These are phyloP conservation scores for Persicaria maculosa DNA, from an alignment of 148 eudicot genomes.

Conservation along the genomic window DNA sequence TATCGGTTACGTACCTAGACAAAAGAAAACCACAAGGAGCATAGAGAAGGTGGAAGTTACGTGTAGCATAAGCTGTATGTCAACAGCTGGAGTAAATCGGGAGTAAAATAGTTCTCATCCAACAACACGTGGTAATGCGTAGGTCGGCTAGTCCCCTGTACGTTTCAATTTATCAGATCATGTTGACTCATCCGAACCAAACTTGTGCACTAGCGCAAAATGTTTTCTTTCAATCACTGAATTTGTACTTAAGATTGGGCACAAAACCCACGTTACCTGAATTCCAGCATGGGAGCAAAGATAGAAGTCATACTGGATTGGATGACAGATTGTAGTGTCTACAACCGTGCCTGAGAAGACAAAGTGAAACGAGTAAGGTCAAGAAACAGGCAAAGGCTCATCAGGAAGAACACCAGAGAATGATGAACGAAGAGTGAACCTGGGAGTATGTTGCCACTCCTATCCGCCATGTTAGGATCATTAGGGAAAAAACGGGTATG, in stretches of 20 bases:
- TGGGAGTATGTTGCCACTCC: conserved; percentile 85
- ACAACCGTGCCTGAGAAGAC: conserved; percentile 52
- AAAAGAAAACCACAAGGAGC: not conserved
- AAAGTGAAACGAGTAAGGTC: not conserved
- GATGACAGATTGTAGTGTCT: conserved; percentile 65
- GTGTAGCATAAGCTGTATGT: conserved; percentile 75
- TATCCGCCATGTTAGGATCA: conserved; percentile 38
- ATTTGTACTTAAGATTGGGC: not conserved
- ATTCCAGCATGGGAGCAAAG: conserved; percentile 86
- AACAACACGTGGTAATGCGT: conserved; percentile 73
- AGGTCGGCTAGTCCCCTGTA: conserved; percentile 86
- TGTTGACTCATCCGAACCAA: not conserved
- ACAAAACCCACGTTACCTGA: conserved; percentile 36
- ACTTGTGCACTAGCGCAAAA: not conserved
- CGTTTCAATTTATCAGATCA: not conserved
- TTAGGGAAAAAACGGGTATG: conserved; percentile 79
- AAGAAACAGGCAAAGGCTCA: not conserved
- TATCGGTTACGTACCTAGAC: not conserved
- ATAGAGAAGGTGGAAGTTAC: conserved; percentile 18
- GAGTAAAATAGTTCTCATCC: conserved; percentile 66
- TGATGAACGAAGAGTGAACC: conserved; percentile 25
- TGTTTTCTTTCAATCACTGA: not conserved
- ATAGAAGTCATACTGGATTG: conserved; percentile 53
- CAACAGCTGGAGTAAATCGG: conserved; percentile 53
- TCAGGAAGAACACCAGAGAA: not conserved